phyloP scores from a whole-genome alignment of 306 rosid genomes.

The Comarum palustre region DNA sequence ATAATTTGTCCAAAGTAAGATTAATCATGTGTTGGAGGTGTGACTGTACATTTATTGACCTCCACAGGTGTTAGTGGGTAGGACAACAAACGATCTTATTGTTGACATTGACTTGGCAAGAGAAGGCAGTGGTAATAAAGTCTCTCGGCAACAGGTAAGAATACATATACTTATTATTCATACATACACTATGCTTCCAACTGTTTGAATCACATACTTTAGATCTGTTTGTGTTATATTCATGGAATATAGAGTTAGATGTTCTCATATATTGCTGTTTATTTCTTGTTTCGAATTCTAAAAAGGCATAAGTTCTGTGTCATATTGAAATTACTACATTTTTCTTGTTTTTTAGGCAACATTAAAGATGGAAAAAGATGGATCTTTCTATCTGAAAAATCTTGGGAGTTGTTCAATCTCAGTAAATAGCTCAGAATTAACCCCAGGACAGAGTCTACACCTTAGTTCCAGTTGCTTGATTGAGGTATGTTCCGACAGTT shows the following conservation, averaged over 20 bases:
- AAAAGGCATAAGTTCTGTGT: neutral
- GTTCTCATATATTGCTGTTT: neutral
- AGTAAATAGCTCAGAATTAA: slow-evolving; percentile 73
- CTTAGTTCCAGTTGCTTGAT: slow-evolving; percentile 67
- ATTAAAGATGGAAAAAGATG: slow-evolving; percentile 68
- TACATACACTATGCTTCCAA: slow-evolving; percentile 10
- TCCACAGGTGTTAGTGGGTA: slow-evolving; percentile 83
- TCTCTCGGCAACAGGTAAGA: slow-evolving; percentile 91
- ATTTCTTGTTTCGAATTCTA: neutral
- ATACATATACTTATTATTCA: slow-evolving; percentile 1
- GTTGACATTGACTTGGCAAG: slow-evolving; percentile 92
- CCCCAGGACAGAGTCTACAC: slow-evolving; percentile 54
- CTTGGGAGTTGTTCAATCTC: slow-evolving; percentile 64
- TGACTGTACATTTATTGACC: slow-evolving; percentile 17
- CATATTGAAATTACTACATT: neutral
- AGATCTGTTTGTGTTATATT: neutral
- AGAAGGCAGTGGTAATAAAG: slow-evolving; percentile 62
- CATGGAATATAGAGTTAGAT: neutral
- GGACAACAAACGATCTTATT: slow-evolving; percentile 58
- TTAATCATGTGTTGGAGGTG: slow-evolving; percentile 12
- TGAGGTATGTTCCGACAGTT: slow-evolving; percentile 62
- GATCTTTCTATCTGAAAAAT: slow-evolving; percentile 71
- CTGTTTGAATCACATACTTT: neutral
- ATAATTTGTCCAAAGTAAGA: slow-evolving; percentile 7
- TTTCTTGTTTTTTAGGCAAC: slow-evolving; percentile 51